Evolutionary conservation across 176 grass and related monocot genomes (phyloP).

Genomic region (Zea mays): Zm-B73-REFERENCE-NAM-5.0 NC_050096.1:45197501-45198000

Average conservation of each 20-base stretch:
- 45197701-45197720: conserved; percentile 30
- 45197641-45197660: conserved; percentile 20
- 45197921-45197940: no score
- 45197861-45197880: background rate
- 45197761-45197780: background rate
- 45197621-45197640: conserved; percentile 37
- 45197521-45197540: background rate
- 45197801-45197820: conserved; percentile 31
- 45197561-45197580: background rate
- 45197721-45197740: background rate
- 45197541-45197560: background rate
- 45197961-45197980: background rate
- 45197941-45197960: background rate
- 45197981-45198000: no score
- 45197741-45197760: conserved; percentile 22
- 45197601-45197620: background rate
- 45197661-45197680: background rate
- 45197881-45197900: conserved; percentile 9
- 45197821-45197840: conserved; percentile 30
- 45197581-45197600: conserved; percentile 4
- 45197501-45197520: conserved; percentile 9
- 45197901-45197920: background rate
- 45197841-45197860: conserved; percentile 19
- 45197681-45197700: background rate
- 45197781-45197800: background rate